A percentile compares a stretch with the other conserved stretches of the same genome.
Evolutionary conservation across 176 grass and related monocot genomes (phyloP).

Genomic region (Raddia distichophylla): DNA sequence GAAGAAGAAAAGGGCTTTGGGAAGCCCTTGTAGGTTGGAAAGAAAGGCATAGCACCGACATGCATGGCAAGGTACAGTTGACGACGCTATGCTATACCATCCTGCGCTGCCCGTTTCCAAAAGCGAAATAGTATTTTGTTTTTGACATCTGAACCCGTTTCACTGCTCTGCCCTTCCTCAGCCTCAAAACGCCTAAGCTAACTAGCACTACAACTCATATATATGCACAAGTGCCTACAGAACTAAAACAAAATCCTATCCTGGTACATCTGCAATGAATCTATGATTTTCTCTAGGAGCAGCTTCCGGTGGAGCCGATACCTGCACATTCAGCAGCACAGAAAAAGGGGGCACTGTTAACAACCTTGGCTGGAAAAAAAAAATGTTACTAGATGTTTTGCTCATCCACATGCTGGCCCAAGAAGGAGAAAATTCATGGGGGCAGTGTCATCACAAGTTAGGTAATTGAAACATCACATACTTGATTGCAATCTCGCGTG

Average conservation of each 20-base stretch:
- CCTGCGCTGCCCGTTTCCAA: too few species aligned
- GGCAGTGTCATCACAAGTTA: background rate
- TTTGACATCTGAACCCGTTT: too few species aligned
- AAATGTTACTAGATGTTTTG: background rate
- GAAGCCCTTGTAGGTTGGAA: too few species aligned
- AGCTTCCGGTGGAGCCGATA: constrained; percentile 85
- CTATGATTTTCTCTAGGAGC: constrained; percentile 76
- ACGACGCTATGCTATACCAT: too few species aligned
- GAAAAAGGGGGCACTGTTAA: background rate
- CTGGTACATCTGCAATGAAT: constrained; percentile 78
- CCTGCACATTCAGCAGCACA: constrained; percentile 45
- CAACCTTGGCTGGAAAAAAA: background rate
- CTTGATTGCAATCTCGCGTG: constrained; percentile 76
- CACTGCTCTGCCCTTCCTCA: background rate
- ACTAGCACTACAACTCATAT: constrained; percentile 5
- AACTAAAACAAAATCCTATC: constrained; percentile 77
- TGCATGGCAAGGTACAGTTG: too few species aligned
- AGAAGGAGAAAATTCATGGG: background rate
- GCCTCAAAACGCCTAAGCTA: background rate
- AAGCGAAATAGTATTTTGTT: too few species aligned
- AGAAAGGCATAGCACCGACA: too few species aligned
- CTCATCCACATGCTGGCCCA: background rate
- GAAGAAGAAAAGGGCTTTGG: too few species aligned
- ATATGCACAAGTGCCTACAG: constrained; percentile 15
- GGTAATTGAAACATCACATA: constrained; percentile 34